These are phyloP conservation scores for Jacaranda mimosifolia DNA, from an alignment of 257 asterid species.

Conservation along the genomic window DNA sequence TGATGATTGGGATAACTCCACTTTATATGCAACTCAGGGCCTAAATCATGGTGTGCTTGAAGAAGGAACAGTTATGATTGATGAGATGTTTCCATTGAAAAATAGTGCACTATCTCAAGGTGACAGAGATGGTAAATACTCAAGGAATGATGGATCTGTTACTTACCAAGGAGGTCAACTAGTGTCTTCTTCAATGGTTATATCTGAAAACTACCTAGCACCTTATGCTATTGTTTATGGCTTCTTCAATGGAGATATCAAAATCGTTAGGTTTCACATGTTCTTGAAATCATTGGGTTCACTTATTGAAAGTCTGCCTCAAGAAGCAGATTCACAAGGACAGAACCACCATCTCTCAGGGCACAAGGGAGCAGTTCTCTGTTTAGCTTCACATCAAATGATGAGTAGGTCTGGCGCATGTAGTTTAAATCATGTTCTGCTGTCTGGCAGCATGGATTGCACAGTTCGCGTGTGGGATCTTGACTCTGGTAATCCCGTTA, in stretches of 20 bases:
- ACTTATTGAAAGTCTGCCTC: constrained; percentile 44
- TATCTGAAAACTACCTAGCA: constrained; percentile 67
- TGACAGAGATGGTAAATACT: constrained; percentile 32
- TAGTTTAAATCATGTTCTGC: constrained; percentile 67
- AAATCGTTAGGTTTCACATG: constrained; percentile 70
- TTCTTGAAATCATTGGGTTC: constrained; percentile 59
- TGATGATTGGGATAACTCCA: constrained; percentile 59
- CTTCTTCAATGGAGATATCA: constrained; percentile 78
- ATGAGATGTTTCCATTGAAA: constrained; percentile 32
- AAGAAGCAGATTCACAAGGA: constrained; percentile 48
- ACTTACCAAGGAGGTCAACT: constrained; percentile 49
- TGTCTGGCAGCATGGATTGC: constrained; percentile 95
- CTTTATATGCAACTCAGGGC: constrained; percentile 42
- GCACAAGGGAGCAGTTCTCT: constrained; percentile 85
- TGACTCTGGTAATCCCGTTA: constrained; percentile 68
- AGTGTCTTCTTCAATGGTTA: constrained; percentile 93
- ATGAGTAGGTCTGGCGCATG: constrained; percentile 54
- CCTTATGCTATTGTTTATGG: constrained; percentile 94
- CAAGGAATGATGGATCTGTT: constrained; percentile 40
- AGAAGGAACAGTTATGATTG: constrained; percentile 31
- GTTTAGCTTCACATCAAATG: constrained; percentile 89
- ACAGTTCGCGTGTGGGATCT: constrained; percentile 95
- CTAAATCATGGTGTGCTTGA: constrained; percentile 38
- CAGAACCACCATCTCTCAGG: constrained; percentile 68
- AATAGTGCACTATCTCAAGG: constrained; percentile 37